A percentile compares a stretch with the other conserved stretches of the same genome.
phyloP scores from a whole-genome alignment of 306 rosid genomes.

The Rosa chinensis region DNA sequence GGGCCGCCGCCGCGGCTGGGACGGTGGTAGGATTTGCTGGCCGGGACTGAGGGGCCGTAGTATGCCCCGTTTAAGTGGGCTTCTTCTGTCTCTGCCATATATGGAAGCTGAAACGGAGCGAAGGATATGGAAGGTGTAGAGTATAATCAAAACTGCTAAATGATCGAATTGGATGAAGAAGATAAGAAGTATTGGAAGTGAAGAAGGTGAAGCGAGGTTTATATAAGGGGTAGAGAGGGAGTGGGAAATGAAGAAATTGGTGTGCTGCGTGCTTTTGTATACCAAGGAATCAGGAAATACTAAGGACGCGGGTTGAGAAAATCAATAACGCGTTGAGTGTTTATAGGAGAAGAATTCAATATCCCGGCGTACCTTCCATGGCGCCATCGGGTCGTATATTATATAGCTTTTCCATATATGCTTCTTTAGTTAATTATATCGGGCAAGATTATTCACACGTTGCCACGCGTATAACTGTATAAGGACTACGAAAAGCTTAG shows the following conservation, averaged over 20 bases:
- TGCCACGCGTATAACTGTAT: too few relatives aligned
- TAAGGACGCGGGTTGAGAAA: background rate
- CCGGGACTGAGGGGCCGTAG: constrained; percentile 79
- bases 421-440: too few relatives aligned
- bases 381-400: too few relatives aligned
- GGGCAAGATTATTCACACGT: too few relatives aligned
- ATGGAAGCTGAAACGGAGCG: constrained; percentile 14
- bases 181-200: background rate
- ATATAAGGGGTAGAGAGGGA: background rate
- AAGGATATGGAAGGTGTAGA: background rate
- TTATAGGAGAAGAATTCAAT: background rate
- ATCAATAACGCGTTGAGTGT: background rate
- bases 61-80: constrained; percentile 71
- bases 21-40: constrained; percentile 39
- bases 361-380: too few relatives aligned
- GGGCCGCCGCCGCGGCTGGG: constrained; percentile 35
- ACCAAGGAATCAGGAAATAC: background rate
- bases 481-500: too few relatives aligned
- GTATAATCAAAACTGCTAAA: background rate
- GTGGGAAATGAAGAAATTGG: background rate
- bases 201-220: background rate
- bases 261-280: background rate
- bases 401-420: too few relatives aligned
- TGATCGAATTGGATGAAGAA: background rate
- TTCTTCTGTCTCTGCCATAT: constrained; percentile 36